A percentile compares a stretch with the other conserved stretches of the same genome.
Evolutionary conservation across 352 stramenopile genomes (phyloP).

Genomic region (Pythium dissimile): DNA sequence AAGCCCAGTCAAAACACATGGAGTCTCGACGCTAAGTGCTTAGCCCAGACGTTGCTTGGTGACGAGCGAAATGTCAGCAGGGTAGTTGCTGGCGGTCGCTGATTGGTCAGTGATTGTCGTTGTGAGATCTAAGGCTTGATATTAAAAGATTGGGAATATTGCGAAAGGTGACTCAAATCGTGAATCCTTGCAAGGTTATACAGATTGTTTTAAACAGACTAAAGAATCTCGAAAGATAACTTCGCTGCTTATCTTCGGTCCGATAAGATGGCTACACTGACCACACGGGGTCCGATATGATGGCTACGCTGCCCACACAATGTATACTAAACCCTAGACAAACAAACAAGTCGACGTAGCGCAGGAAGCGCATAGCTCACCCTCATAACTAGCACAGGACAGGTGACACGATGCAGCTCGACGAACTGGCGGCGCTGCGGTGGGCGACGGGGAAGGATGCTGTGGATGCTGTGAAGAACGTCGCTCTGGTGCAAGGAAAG

Average conservation of each 20-base stretch:
- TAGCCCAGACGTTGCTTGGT: no score
- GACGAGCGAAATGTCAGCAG: no score
- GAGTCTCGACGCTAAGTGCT: no score
- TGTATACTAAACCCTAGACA: not conserved
- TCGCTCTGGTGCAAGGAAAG: not conserved
- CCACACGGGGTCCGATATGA: no score
- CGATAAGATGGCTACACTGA: not conserved
- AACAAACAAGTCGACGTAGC: not conserved
- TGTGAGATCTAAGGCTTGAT: no score
- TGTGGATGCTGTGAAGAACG: not conserved
- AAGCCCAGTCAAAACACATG: no score
- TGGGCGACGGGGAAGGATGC: slow-evolving; percentile 1
- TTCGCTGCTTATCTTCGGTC: not conserved
- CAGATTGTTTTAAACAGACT: not conserved
- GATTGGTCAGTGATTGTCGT: no score
- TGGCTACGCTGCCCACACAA: not conserved
- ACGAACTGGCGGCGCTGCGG: not conserved
- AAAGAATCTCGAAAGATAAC: not conserved
- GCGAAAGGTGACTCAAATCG: not conserved
- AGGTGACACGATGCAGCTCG: not conserved
- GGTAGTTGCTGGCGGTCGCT: no score
- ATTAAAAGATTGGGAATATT: no score
- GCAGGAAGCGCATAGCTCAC: not conserved
- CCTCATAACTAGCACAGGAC: not conserved
- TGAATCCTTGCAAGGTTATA: not conserved